Percentiles rank a stretch among this genome's conserved stretches.
phyloP scores from a whole-genome alignment of 495 filamentous ascomycete species.

The Tuber calosporum region DNA sequence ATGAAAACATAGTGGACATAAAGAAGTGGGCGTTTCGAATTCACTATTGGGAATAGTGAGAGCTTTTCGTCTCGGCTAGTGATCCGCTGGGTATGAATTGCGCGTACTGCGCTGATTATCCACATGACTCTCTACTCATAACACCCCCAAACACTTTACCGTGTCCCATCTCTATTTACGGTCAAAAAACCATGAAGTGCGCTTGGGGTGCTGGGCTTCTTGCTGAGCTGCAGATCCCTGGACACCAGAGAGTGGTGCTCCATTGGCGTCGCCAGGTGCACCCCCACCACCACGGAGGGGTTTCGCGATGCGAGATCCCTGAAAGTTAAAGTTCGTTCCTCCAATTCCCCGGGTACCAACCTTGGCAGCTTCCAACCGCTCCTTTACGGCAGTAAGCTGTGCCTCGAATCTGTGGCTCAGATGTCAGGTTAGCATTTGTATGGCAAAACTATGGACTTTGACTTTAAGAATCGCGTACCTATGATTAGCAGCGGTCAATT shows the following conservation, averaged over 20 bases:
- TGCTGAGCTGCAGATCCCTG: conserved; percentile 38
- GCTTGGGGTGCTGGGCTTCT: conserved; percentile 39
- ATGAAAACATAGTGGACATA: conserved; percentile 17
- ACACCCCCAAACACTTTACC: background rate
- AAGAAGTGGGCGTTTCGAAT: background rate
- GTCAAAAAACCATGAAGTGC: conserved; percentile 40
- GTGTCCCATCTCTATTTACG: conserved; percentile 24
- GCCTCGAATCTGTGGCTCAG: conserved; percentile 70
- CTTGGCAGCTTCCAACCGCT: conserved; percentile 92
- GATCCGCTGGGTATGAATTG: background rate
- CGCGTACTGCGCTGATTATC: background rate
- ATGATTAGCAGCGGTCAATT: conserved; percentile 89
- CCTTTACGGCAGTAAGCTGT: conserved; percentile 93
- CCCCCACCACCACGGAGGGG: conserved; percentile 87
- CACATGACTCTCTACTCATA: background rate
- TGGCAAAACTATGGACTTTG: background rate
- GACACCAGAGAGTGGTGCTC: conserved; percentile 48
- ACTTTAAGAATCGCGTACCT: conserved; percentile 55
- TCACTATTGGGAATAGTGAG: background rate
- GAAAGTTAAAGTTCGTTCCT: conserved; percentile 66
- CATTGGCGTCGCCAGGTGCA: conserved; percentile 43
- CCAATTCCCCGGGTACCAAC: conserved; percentile 74
- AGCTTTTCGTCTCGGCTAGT: background rate
- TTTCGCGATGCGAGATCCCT: conserved; percentile 84
- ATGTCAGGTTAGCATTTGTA: conserved; percentile 11